phyloP scores from a whole-genome alignment of 2,329 filamentous ascomycete species.

The Graphiopsis chlorocephala region DNA sequence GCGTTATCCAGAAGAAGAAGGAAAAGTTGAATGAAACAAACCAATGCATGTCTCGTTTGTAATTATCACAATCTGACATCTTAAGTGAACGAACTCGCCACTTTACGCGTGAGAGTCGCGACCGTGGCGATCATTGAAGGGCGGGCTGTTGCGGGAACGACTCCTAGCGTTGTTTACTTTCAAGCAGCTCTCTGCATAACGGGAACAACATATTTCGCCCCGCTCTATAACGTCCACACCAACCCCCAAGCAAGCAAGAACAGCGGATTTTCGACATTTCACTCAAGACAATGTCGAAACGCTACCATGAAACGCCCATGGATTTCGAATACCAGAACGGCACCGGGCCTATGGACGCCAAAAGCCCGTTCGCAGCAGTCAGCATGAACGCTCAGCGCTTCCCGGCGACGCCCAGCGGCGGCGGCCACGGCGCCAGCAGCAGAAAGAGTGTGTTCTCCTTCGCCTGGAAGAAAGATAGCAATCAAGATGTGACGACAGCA shows the following conservation, averaged over 20 bases:
- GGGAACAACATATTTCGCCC: slow-evolving; percentile 4
- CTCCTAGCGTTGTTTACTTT: slow-evolving; percentile 3
- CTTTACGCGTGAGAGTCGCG: slow-evolving; percentile 5
- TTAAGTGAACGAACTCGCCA: not conserved
- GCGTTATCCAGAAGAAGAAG: not conserved
- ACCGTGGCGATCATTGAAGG: not conserved
- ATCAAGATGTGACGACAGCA: not conserved
- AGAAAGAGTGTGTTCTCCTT: slow-evolving; percentile 33
- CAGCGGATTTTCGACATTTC: not conserved
- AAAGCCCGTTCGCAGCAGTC: slow-evolving; percentile 46
- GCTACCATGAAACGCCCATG: slow-evolving; percentile 49
- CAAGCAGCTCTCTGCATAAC: not conserved
- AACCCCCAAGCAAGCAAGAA: not conserved
- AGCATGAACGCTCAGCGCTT: slow-evolving; percentile 36
- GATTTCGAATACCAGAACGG: slow-evolving; percentile 54
- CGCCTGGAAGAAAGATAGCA: slow-evolving; percentile 1
- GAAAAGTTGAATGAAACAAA: not conserved
- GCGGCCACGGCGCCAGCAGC: not conserved
- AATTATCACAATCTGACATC: not conserved
- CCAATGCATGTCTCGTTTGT: not conserved
- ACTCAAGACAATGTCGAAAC: slow-evolving; percentile 31
- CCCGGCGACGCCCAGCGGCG: slow-evolving; percentile 19
- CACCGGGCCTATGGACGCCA: slow-evolving; percentile 44
- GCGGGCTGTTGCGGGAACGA: slow-evolving; percentile 1
- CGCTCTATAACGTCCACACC: not conserved